Evolutionary conservation across 176 grass and related monocot species (phyloP).

Genomic region (Phoenix dactylifera): DNA sequence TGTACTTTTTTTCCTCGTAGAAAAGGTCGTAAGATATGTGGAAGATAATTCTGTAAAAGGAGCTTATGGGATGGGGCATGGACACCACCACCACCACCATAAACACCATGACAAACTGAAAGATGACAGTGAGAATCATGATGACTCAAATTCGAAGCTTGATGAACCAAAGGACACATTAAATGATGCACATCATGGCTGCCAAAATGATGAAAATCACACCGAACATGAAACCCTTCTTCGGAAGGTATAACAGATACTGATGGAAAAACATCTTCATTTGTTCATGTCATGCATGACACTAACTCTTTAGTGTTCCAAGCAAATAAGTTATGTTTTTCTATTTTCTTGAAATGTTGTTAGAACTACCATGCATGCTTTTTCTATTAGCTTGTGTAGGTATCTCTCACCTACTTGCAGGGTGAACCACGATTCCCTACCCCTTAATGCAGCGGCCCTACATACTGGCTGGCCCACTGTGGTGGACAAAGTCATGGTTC

Average conservation of each 20-base stretch:
- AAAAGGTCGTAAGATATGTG: constrained; percentile 96
- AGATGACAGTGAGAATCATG: constrained; percentile 21
- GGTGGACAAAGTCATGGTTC: too few relatives aligned
- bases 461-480: too few relatives aligned
- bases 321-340: too few relatives aligned
- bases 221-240: constrained; percentile 39
- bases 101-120: constrained; percentile 29
- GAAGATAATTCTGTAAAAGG: constrained; percentile 58
- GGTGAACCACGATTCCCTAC: too few relatives aligned
- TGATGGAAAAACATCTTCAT: constrained; percentile 11
- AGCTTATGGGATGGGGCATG: constrained; percentile 33
- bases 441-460: too few relatives aligned
- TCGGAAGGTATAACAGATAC: constrained; percentile 53
- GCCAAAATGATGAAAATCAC: constrained; percentile 28
- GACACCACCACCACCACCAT: constrained; percentile 69
- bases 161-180: constrained; percentile 17
- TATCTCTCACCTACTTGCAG: too few relatives aligned
- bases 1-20: constrained; percentile 89
- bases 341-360: too few relatives aligned
- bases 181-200: constrained; percentile 20
- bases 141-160: constrained; percentile 25
- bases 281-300: not conserved
- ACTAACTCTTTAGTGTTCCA: too few relatives aligned
- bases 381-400: too few relatives aligned
- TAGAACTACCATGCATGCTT: too few relatives aligned